Base-by-base conservation (phyloP, 345 rosid genomes). In the Corchorus olitorius region DNA sequence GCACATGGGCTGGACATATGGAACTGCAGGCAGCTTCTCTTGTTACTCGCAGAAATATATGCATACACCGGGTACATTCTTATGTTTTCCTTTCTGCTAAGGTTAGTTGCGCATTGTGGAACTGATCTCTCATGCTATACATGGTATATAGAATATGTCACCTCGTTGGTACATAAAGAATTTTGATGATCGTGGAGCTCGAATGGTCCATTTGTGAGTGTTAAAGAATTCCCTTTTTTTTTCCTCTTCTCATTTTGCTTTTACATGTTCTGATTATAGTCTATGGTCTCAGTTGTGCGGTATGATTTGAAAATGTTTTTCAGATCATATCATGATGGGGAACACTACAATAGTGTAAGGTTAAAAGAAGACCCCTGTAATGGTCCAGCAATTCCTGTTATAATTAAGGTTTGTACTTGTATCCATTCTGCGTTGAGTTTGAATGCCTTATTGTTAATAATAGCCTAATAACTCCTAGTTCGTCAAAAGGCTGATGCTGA, bases 1-100 rank as follows among this genome's bases (percentile, higher is more conserved):
- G 98, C 48, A 88, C 97, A 27, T 95, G 98, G 98, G 98, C 97
- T 48, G 98, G 99, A 70, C 92, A 95, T 82, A 92, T 95, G 96
- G 99, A 95, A 76, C 75, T 93, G 81, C 99, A 93, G 61, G 98
- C 99, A 65, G 92, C 96, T 83, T 95, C 99, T 78, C 97, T 93
- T 77, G 97, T 93, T 76, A 89, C 93, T 0, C 88, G 49, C 54
- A 76, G 89, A 85, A 95, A 95, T 78, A 90, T 90, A 62, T 95
- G 98, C 86, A 89, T 95, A 73, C 98, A 95, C 78, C 84, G 90
- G 89, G 99, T 95, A 75, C 77, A 79, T 72, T 9, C 59, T 53
- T 35, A 41, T 72, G 33, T 39, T 59, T 67, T 60, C 49, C 70
- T 56, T 34, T 53, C 60, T 64, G 54, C 60, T 27, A 34, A 16